A percentile compares a stretch with the other conserved stretches of the same genome.
These are phyloP conservation scores for Pseudogymnoascus sp. DNA, from an alignment of 2,329 filamentous ascomycete species.

Conservation along the genomic window DNA sequence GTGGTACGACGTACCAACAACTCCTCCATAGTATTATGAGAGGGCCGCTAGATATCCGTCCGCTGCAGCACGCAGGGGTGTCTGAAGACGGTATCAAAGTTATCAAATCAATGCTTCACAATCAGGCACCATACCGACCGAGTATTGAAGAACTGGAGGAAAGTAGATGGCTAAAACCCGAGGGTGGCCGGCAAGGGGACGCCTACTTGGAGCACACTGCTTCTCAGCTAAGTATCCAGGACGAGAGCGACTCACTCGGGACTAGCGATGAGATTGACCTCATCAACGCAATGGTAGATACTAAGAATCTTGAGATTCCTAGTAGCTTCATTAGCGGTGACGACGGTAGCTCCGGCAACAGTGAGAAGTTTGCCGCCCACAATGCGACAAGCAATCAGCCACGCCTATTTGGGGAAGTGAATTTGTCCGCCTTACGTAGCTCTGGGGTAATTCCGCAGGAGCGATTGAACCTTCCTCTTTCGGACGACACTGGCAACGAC, in stretches of 20 bases:
- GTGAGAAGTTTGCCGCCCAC: background rate
- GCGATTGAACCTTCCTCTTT: constrained; percentile 24
- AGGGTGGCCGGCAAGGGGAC: constrained; percentile 18
- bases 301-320: constrained; percentile 21
- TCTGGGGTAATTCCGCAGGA: constrained; percentile 25
- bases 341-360: constrained; percentile 2
- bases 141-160: constrained; percentile 60
- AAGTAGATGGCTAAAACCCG: constrained; percentile 60
- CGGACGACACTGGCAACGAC: background rate
- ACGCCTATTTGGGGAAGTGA: constrained; percentile 29
- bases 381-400: constrained; percentile 13
- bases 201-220: constrained; percentile 21
- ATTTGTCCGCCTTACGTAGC: constrained; percentile 25
- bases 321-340: constrained; percentile 24
- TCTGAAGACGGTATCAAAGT: constrained; percentile 65
- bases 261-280: constrained; percentile 19
- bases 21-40: constrained; percentile 85
- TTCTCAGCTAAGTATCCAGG: constrained; percentile 27
- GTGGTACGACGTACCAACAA: constrained; percentile 65
- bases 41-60: constrained; percentile 54
- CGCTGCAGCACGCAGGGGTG: constrained; percentile 50
- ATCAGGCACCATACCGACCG: constrained; percentile 68
- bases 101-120: constrained; percentile 67
- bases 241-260: constrained; percentile 14
- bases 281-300: constrained; percentile 6